phyloP scores from a whole-genome alignment of 306 rosid species.

The Begonia masoniana region DNA sequence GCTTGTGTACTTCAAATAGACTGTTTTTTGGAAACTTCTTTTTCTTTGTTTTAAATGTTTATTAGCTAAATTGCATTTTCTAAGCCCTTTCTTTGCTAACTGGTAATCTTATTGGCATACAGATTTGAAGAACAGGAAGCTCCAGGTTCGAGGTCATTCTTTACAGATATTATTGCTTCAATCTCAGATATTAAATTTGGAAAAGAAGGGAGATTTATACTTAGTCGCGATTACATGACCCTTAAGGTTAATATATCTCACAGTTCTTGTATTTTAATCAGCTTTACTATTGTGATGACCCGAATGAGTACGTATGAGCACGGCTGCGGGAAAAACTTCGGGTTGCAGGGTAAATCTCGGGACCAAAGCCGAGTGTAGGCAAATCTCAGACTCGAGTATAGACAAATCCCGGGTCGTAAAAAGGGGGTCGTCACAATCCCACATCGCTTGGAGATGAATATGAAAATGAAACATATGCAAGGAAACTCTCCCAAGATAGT shows the following conservation, averaged over 20 bases:
- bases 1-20: neutral
- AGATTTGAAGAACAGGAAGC: slow-evolving; percentile 97
- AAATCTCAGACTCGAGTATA: too few species aligned
- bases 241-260: slow-evolving; percentile 51
- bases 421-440: too few species aligned
- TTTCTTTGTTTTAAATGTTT: neutral
- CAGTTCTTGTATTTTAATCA: too few species aligned
- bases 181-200: slow-evolving; percentile 90
- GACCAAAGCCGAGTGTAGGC: too few species aligned
- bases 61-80: neutral
- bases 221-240: slow-evolving; percentile 98
- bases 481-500: too few species aligned
- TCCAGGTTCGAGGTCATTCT: slow-evolving; percentile 93
- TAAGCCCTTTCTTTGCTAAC: slow-evolving; percentile 11
- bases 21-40: neutral
- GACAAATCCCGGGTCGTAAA: too few species aligned
- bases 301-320: too few species aligned
- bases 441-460: too few species aligned
- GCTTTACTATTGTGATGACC: too few species aligned
- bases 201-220: slow-evolving; percentile 83
- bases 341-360: too few species aligned
- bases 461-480: too few species aligned
- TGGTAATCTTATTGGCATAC: slow-evolving; percentile 9
- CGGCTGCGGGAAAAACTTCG: too few species aligned
- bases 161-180: slow-evolving; percentile 96